These are phyloP conservation scores for Lomentospora prolificans DNA, from an alignment of 2,329 filamentous ascomycete species.

Conservation along the genomic window DNA sequence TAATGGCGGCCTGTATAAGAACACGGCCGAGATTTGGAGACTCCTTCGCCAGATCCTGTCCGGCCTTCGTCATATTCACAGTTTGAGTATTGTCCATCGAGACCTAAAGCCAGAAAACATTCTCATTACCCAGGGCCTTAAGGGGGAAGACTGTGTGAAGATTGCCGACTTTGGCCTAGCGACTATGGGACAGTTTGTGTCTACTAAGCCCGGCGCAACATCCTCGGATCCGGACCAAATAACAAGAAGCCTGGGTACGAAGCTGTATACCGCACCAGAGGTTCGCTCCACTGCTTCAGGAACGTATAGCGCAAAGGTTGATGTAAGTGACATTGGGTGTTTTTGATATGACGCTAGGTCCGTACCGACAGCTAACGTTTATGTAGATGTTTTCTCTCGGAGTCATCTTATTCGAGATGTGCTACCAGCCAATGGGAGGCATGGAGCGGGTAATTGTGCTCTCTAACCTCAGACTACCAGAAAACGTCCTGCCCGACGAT, in stretches of 20 bases:
- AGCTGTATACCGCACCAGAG: conserved; percentile 89
- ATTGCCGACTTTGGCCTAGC: conserved; percentile 96
- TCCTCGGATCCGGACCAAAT: conserved; percentile 48
- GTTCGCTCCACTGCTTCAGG: conserved; percentile 65
- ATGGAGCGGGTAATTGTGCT: conserved; percentile 58
- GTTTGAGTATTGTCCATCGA: conserved; percentile 84
- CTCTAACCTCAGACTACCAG: conserved; percentile 55
- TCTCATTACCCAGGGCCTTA: conserved; percentile 63
- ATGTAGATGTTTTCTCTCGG: conserved; percentile 85
- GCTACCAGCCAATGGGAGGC: conserved; percentile 55
- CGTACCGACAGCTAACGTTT: conserved; percentile 15
- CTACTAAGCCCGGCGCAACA: conserved; percentile 39
- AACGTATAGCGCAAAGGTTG: conserved; percentile 86
- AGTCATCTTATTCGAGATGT: conserved; percentile 99
- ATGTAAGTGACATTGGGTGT: conserved; percentile 43
- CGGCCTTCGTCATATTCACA: conserved; percentile 81
- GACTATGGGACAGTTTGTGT: conserved; percentile 70
- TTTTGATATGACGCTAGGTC: neutral
- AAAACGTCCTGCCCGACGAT: conserved; percentile 59
- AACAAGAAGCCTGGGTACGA: conserved; percentile 65
- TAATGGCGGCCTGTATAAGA: conserved; percentile 60
- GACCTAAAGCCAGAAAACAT: conserved; percentile 97
- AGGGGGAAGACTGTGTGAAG: conserved; percentile 79
- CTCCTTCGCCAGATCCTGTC: conserved; percentile 86
- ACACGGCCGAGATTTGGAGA: conserved; percentile 74